Evolutionary conservation across 2,329 filamentous ascomycete genomes (phyloP), one percentile per base, ranked within the genome.

Genomic region (Volutella citrinella): DNA sequence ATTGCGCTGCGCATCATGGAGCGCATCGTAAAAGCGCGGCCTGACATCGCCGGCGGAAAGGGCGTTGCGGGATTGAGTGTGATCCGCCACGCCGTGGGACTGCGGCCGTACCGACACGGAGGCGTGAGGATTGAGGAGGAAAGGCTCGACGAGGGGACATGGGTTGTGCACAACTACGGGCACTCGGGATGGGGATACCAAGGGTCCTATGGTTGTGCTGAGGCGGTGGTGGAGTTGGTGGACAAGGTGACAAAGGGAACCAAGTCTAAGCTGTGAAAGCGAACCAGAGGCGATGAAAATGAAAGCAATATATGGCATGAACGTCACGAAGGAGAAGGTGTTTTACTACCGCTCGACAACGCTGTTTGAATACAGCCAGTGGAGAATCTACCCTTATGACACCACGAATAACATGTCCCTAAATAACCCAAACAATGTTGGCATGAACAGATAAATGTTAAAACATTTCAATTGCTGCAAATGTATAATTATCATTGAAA

Each of bases 1-100:
- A 70, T 88, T n/a, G 87, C 89, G 1, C 64, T 75, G 34, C 74
- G 89, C 10, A 95, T 95, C 57, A 93, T 95, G 86, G 80, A 82
- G 62, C 76, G 89, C n/a, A 72, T 74, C 15, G 69, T 87, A 6
- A 74, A 77, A 19, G 59, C 79, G 19, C 77, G 78, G 52, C 87
- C 87, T 0, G 66, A 72, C 35, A 66, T 91, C 43, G 77, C 78
- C 2, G 67, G 53, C 10, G 77, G 84, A 4, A 72, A 81, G 60
- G 84, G 87, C 1, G 75, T 90, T 17, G 77, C 87, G 56, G 82
- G 74, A 14, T 59, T 95, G 42, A 80, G 82, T 56, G 70, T 95
- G 14, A 72, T 95, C 31, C 72, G 88, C 13, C 89, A 95, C 57
- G 84, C 80, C 5, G 89, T 95, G 11, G 90, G 90, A 1, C 54